Percentiles rank a stretch among this genome's conserved stretches.
phyloP scores from a whole-genome alignment of 2,329 filamentous ascomycete genomes.

The Aspergillus unguis region DNA sequence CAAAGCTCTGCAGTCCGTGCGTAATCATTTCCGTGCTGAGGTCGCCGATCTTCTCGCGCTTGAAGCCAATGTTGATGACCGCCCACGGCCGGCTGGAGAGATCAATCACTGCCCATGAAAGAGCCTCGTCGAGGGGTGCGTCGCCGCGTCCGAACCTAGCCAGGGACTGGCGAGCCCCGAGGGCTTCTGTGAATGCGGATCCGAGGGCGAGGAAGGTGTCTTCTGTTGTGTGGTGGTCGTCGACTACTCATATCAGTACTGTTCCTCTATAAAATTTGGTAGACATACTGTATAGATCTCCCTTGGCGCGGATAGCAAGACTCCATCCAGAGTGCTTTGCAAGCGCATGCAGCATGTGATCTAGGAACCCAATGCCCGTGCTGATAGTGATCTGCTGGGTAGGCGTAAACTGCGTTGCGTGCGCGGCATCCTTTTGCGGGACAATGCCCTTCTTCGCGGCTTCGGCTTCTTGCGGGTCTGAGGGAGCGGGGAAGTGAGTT shows the following conservation, averaged over 20 bases:
- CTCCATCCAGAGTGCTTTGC: slow-evolving; percentile 97
- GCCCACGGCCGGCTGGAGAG: slow-evolving; percentile 86
- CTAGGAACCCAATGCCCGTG: slow-evolving; percentile 94
- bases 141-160: slow-evolving; percentile 90
- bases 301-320: slow-evolving; percentile 74
- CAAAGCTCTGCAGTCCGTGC: slow-evolving; percentile 92
- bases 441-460: slow-evolving; percentile 45
- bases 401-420: slow-evolving; percentile 80
- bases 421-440: slow-evolving; percentile 51
- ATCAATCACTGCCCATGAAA: slow-evolving; percentile 90
- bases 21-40: slow-evolving; percentile 96
- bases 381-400: slow-evolving; percentile 82
- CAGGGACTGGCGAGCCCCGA: slow-evolving; percentile 74
- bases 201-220: slow-evolving; percentile 92
- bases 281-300: slow-evolving; percentile 80
- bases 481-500: slow-evolving; percentile 60
- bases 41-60: slow-evolving; percentile 89
- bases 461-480: slow-evolving; percentile 53
- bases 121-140: slow-evolving; percentile 89
- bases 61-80: slow-evolving; percentile 78
- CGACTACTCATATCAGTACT: slow-evolving; percentile 56
- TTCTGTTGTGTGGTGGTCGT: slow-evolving; percentile 98
- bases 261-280: not conserved
- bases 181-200: slow-evolving; percentile 73
- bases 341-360: slow-evolving; percentile 97